Percentiles rank a stretch among this genome's conserved stretches.
Evolutionary conservation across 805 yeast species (phyloP).

Genomic region (Clavispora phyllophila): DNA sequence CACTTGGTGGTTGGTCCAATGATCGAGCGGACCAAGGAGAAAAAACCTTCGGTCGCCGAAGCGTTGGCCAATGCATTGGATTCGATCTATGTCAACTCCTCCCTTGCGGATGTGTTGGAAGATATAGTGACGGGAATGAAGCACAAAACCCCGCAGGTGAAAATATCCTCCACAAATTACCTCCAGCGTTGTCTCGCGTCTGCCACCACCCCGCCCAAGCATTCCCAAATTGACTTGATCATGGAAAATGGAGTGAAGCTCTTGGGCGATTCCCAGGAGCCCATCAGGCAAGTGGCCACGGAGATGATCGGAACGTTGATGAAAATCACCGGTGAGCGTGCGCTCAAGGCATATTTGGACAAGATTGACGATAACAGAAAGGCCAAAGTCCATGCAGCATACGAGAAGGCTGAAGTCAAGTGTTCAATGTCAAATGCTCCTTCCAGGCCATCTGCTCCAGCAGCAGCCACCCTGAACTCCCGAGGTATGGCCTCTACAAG

Average conservation of each 20-base stretch:
- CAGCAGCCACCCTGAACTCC: conserved; percentile 3
- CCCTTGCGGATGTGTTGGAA: conserved; percentile 53
- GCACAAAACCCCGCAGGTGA: conserved; percentile 81
- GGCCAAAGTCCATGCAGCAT: conserved; percentile 57
- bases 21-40: conserved; percentile 83
- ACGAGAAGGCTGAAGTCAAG: conserved; percentile 51
- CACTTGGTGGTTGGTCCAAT: conserved; percentile 52
- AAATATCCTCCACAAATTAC: conserved; percentile 63
- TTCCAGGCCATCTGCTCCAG: conserved; percentile 7
- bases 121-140: conserved; percentile 54
- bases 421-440: conserved; percentile 2
- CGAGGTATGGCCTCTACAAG: conserved; percentile 5
- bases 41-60: conserved; percentile 71
- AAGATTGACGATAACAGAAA: conserved; percentile 74
- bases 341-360: conserved; percentile 53
- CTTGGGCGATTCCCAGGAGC: conserved; percentile 79
- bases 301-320: conserved; percentile 75
- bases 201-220: conserved; percentile 45
- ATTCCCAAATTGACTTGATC: conserved; percentile 51
- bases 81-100: conserved; percentile 50
- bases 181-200: conserved; percentile 57
- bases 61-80: conserved; percentile 65
- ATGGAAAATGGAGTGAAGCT: conserved; percentile 54
- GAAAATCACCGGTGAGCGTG: conserved; percentile 77
- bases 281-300: conserved; percentile 73